Base-by-base conservation (phyloP, 352 stramenopile species). In the Thalassiosira mediterranea region DNA sequence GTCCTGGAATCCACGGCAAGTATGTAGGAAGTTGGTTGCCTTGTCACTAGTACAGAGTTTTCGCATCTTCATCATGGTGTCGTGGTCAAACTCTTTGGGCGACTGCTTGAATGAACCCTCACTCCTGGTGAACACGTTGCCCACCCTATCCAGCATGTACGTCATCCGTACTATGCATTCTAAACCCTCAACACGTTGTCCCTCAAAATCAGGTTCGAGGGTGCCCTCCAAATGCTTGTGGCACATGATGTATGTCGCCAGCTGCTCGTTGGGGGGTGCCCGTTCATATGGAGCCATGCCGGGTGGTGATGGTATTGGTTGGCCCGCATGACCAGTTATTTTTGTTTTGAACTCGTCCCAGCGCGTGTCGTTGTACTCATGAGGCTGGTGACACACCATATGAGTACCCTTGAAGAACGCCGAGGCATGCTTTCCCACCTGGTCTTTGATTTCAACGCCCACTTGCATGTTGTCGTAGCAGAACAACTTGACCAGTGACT, bases 241-340 rank as follows among this genome's bases (percentile, higher is more conserved):
- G 23, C 17, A 21, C 3, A 31, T 4, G 7, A 52, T 26, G 56
- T 21, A 49, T 4, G 23, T 34, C 7, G 11, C 38, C 10, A 52
- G 21, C 5, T 25, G 10, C n/a, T 48, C 31, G 31, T 48, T 34
- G 2, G 4, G 13, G 19, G 31, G 19, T 21, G 25, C n/a, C 3
- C 7, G 10, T 31, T 65, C 56, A 44, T 52, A 65, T 28, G 5
- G 2, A n/a, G 34, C 19, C 56, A 65, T 65, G 5, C 56, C 56
- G 8, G 15, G 15, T 5, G 34, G 34, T 4, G 38, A 49, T 11
- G 38, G 34, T 25, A 25, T 37, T 15, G 4, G 3, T 17, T 65
- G 56, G 34, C 13, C 34, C 7, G 13, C 7, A 42, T 42, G 34
- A n/a, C n/a, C n/a, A 13, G 34, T 42, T 42, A 42, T 7, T 13